These are phyloP conservation scores for Globisporangium irregulare DNA, from an alignment of 352 stramenopile genomes.

Conservation along the genomic window DNA sequence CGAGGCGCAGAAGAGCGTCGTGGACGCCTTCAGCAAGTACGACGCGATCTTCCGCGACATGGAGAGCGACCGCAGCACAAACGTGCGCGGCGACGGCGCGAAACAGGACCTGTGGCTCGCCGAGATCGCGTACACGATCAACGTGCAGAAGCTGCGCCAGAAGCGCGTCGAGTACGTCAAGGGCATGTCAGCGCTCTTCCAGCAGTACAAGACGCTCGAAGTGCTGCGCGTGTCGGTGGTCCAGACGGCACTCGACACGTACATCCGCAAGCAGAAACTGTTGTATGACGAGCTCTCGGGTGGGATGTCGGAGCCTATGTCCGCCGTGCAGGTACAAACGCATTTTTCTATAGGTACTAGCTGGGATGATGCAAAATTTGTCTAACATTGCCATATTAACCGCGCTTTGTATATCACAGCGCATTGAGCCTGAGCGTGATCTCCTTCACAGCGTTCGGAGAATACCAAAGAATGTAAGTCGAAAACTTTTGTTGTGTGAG, in stretches of 20 bases:
- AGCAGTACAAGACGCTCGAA: slow-evolving; percentile 83
- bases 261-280: slow-evolving; percentile 79
- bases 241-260: slow-evolving; percentile 73
- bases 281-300: slow-evolving; percentile 68
- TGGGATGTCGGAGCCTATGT: slow-evolving; percentile 64
- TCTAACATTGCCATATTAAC: not conserved
- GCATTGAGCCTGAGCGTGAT: slow-evolving; percentile 75
- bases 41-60: slow-evolving; percentile 59
- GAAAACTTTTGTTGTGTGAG: not conserved
- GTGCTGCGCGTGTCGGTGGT: slow-evolving; percentile 66
- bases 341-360: not conserved
- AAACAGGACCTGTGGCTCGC: slow-evolving; percentile 67
- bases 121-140: slow-evolving; percentile 70
- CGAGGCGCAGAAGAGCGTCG: slow-evolving; percentile 51
- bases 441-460: slow-evolving; percentile 69
- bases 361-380: not conserved
- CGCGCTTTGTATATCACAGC: slow-evolving; percentile 27
- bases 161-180: slow-evolving; percentile 78
- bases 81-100: slow-evolving; percentile 5
- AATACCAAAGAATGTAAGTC: slow-evolving; percentile 82
- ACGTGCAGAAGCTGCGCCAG: slow-evolving; percentile 63
- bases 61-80: slow-evolving; percentile 34
- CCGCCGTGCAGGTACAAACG: slow-evolving; percentile 46
- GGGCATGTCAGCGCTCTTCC: slow-evolving; percentile 75
- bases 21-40: slow-evolving; percentile 57